phyloP scores from a whole-genome alignment of 169 alveolate species.

The Blepharisma undulans region DNA sequence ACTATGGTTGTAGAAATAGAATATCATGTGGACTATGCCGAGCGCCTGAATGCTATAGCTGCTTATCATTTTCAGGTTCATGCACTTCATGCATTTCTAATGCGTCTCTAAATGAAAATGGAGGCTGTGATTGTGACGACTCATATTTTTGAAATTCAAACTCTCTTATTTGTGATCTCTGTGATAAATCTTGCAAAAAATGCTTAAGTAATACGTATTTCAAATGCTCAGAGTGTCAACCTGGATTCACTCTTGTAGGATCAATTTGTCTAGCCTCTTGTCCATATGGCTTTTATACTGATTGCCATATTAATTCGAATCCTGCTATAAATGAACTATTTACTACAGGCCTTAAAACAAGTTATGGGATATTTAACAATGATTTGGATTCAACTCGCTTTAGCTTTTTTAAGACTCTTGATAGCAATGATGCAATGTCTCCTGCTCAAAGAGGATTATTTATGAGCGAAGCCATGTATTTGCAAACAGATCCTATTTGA shows the following conservation, averaged over 20 bases:
- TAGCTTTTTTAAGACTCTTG: not conserved
- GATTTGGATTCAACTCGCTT: not conserved
- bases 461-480: not conserved
- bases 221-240: not conserved
- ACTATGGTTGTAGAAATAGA: not conserved
- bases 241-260: not conserved
- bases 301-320: not conserved
- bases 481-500: not conserved
- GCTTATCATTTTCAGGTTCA: not conserved
- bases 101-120: not conserved
- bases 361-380: not conserved
- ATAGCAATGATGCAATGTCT: not conserved
- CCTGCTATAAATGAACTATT: not conserved
- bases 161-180: not conserved
- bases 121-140: not conserved
- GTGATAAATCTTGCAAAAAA: not conserved
- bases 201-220: not conserved
- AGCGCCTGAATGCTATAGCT: not conserved
- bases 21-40: not conserved
- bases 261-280: not conserved
- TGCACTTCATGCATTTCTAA: not conserved
- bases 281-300: not conserved
- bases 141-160: not conserved
- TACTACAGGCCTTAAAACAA: not conserved
- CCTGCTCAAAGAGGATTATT: not conserved